These are phyloP conservation scores for Paecilomyces sp. DNA, from an alignment of 2,329 filamentous ascomycete genomes.

Conservation along the genomic window DNA sequence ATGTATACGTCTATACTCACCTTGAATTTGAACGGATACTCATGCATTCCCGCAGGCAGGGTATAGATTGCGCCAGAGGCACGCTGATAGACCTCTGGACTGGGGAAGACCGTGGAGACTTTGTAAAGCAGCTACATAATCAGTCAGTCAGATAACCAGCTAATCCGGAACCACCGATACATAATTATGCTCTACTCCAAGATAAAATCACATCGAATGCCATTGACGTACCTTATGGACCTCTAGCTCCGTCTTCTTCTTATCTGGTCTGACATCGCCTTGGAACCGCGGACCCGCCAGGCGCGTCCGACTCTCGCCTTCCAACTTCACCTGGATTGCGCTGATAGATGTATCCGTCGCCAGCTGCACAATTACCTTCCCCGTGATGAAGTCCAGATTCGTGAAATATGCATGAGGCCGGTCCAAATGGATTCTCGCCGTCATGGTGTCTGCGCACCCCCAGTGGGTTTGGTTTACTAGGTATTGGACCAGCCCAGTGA, in stretches of 20 bases:
- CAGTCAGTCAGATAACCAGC: background rate
- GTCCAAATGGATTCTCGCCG: constrained; percentile 39
- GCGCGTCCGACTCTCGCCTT: constrained; percentile 42
- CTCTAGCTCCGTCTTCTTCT: constrained; percentile 42
- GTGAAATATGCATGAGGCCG: constrained; percentile 38
- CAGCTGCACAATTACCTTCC: constrained; percentile 37
- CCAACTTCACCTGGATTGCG: constrained; percentile 42
- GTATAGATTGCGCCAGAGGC: constrained; percentile 33
- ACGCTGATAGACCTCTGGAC: constrained; percentile 32
- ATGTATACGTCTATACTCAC: constrained; percentile 15
- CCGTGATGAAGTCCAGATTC: constrained; percentile 41
- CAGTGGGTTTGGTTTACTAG: background rate
- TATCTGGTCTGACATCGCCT: constrained; percentile 36
- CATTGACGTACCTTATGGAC: constrained; percentile 38
- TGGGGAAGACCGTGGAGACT: constrained; percentile 40
- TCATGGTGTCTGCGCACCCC: constrained; percentile 27
- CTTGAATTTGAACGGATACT: constrained; percentile 45
- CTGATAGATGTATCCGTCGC: constrained; percentile 36
- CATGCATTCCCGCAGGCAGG: constrained; percentile 38
- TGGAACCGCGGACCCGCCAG: constrained; percentile 33
- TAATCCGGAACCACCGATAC: constrained; percentile 3
- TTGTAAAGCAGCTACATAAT: constrained; percentile 39
- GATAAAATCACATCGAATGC: background rate
- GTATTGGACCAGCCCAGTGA: background rate
- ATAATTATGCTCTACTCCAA: background rate